Base-by-base conservation (phyloP, 352 stramenopile species). In the Phytopythium chamaehyphon region DNA sequence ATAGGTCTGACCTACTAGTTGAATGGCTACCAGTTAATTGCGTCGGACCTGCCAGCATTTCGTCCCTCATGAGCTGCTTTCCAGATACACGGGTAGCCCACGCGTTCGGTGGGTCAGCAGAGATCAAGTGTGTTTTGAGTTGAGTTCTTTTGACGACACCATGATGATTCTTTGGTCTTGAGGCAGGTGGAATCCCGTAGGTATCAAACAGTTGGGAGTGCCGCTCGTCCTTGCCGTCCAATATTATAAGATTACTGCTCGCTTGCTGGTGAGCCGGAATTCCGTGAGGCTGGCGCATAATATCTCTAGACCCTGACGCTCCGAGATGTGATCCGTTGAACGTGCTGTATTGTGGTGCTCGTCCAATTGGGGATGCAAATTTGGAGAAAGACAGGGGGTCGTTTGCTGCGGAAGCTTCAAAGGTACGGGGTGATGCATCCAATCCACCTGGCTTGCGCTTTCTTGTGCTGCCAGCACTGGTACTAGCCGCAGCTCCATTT, bases 151-250 rank as follows among this genome's bases (percentile, higher is more conserved):
- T 89, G 35, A 84, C 80, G 7, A 75, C 73, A 61, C 67, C 40
- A 10, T 57, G 12, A 18, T 52, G 12, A 28, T 22, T 31, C 36
- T 18, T 24, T 35, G 24, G 14, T 15, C 56, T 12, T 44, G 65
- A 11, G 2, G 46, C 36, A n/a, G 57, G 28, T 23, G 57, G 52
- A 11, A 90, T 64, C 1, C 76, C 80, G 43, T 90, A 90, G 4
- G 76, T 82, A 24, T 87, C 76, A 38, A 88, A 83, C 3, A 90
- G 58, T 24, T 80, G 58, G 2, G 66, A 74, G 28, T 87, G 73
- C 2, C 69, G 59, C 16, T 83, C 75, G 39, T 84, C 65, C 26
- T 81, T 38, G 24, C 55, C 59, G 47, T 83, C 71, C 2, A 86
- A 61, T 28, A 85, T 72, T 9, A 86, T 62, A 2, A 86, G 52